phyloP scores from a whole-genome alignment of 768 basidiomycete species.

The Hygrophorus pudorinus region DNA sequence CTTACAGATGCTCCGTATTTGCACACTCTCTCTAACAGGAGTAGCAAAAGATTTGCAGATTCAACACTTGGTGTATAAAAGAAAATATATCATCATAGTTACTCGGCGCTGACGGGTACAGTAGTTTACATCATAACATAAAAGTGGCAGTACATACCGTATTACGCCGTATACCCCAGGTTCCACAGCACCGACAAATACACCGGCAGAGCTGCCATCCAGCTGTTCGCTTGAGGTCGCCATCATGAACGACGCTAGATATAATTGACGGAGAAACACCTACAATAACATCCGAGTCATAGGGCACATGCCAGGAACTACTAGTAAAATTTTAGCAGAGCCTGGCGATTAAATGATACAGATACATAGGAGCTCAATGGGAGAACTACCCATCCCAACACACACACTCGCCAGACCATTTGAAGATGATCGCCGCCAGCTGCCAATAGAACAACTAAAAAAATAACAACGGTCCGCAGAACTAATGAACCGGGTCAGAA shows the following conservation, averaged over 20 bases:
- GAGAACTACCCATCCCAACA: slow-evolving; percentile 51
- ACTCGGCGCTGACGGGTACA: slow-evolving; percentile 52
- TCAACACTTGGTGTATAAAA: slow-evolving; percentile 1
- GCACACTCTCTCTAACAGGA: slow-evolving; percentile 50
- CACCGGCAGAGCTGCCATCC: slow-evolving; percentile 68
- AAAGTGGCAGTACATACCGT: slow-evolving; percentile 28
- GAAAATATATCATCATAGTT: slow-evolving; percentile 20
- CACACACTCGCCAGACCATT: slow-evolving; percentile 61
- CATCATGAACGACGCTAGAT: slow-evolving; percentile 48
- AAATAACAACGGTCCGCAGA: slow-evolving; percentile 60
- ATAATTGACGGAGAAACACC: slow-evolving; percentile 52
- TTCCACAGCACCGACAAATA: slow-evolving; percentile 35
- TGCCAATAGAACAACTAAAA: slow-evolving; percentile 59
- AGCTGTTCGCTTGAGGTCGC: slow-evolving; percentile 46
- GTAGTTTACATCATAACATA: not conserved
- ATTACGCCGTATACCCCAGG: slow-evolving; percentile 44
- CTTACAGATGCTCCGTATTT: slow-evolving; percentile 68
- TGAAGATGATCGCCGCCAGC: slow-evolving; percentile 50
- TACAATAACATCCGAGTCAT: slow-evolving; percentile 58
- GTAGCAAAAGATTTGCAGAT: slow-evolving; percentile 47
- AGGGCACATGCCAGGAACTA: slow-evolving; percentile 53
- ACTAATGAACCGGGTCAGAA: slow-evolving; percentile 23
- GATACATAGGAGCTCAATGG: slow-evolving; percentile 63
- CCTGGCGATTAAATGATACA: slow-evolving; percentile 8
- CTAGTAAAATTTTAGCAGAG: not conserved